Conservation (phyloP, 768 basidiomycete species). For the Kwoniella europaea region DNA sequence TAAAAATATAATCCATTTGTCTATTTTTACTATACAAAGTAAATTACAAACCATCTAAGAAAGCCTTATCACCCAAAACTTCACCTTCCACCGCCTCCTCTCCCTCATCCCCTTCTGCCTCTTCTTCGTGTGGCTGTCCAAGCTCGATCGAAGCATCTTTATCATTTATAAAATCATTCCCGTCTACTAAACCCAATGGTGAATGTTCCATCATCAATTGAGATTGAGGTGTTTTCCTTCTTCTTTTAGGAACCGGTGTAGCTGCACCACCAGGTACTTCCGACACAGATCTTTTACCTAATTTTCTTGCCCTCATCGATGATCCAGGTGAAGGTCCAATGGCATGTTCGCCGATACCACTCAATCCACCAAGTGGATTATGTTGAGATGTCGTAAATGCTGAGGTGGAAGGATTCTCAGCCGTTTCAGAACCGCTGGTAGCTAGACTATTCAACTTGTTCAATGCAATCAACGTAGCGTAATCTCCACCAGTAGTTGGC, state of each 20-base stretch:
- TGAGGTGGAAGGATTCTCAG: not conserved
- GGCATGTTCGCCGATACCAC: not conserved
- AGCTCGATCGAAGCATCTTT: not conserved
- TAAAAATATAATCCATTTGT: not conserved
- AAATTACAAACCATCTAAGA: conserved; percentile 26
- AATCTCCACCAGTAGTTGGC: not conserved
- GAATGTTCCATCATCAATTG: not conserved
- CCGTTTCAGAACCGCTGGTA: not conserved
- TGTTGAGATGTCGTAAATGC: not conserved
- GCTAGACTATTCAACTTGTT: conserved; percentile 2
- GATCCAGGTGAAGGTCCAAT: conserved; percentile 30
- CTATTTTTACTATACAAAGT: not conserved
- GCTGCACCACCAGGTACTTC: conserved; percentile 44
- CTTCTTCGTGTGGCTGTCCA: not conserved
- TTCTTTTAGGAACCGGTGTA: conserved; percentile 39
- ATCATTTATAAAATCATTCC: not conserved
- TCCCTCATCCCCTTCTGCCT: not conserved
- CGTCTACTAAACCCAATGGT: not conserved
- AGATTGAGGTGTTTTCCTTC: not conserved
- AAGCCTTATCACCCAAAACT: conserved; percentile 28
- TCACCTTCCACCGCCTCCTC: conserved; percentile 20
- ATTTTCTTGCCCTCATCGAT: conserved; percentile 36
- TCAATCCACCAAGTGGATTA: not conserved
- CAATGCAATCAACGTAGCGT: conserved; percentile 24
- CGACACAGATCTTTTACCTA: conserved; percentile 31